Percentiles rank a stretch among this genome's conserved stretches.
Conservation (phyloP, 2,329 filamentous ascomycete genomes). For the Chaetothyriales sp. region DNA sequence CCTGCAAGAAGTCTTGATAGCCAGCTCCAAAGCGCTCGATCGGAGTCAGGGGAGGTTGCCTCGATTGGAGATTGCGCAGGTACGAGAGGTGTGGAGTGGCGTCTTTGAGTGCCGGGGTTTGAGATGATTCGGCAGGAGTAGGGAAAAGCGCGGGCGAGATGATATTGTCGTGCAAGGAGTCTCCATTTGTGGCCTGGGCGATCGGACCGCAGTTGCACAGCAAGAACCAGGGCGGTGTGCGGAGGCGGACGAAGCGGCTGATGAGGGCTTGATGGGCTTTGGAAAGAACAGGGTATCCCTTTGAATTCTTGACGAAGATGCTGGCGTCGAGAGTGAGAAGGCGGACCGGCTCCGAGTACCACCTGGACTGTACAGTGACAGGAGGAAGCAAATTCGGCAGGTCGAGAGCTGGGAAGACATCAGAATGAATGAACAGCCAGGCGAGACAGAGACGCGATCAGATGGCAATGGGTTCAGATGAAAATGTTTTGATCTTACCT, state of each 20-base stretch:
- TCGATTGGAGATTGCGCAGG: slow-evolving; percentile 67
- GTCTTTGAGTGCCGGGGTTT: slow-evolving; percentile 36
- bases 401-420: slow-evolving; percentile 36
- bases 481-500: slow-evolving; percentile 43
- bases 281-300: slow-evolving; percentile 45
- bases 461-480: background rate
- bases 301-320: slow-evolving; percentile 44
- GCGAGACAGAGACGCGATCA: background rate
- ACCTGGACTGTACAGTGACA: slow-evolving; percentile 42
- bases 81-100: slow-evolving; percentile 61
- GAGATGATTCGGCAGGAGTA: slow-evolving; percentile 53
- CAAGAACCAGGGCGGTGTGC: slow-evolving; percentile 46
- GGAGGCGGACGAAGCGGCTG: slow-evolving; percentile 43
- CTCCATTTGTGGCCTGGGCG: slow-evolving; percentile 27
- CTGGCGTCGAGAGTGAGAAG: slow-evolving; percentile 40
- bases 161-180: background rate
- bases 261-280: slow-evolving; percentile 46
- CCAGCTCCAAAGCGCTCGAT: slow-evolving; percentile 56
- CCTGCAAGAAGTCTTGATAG: slow-evolving; percentile 90
- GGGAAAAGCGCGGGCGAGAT: slow-evolving; percentile 41
- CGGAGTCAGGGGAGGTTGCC: slow-evolving; percentile 53
- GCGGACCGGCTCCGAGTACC: slow-evolving; percentile 51
- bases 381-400: slow-evolving; percentile 47
- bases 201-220: slow-evolving; percentile 45
- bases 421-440: slow-evolving; percentile 11